Evolutionary conservation across 2,329 filamentous ascomycete genomes (phyloP).

Genomic region (Daldinia sp.): DNA sequence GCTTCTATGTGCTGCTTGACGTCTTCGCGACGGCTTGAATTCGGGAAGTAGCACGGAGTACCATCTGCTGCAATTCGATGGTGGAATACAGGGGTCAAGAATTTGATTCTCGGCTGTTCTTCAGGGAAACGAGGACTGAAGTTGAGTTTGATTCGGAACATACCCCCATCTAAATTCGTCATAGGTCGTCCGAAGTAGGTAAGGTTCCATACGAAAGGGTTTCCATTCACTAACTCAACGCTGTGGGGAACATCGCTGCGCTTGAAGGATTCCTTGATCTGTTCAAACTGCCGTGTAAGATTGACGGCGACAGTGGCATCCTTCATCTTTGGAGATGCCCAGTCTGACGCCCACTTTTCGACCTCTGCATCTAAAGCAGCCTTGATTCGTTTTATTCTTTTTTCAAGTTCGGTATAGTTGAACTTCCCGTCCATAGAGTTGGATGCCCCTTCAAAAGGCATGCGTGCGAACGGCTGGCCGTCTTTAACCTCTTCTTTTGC

Average conservation of each 20-base stretch:
- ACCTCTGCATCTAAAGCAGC: constrained; percentile 78
- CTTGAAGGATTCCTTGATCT: constrained; percentile 81
- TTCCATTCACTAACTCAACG: constrained; percentile 79
- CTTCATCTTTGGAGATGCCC: constrained; percentile 69
- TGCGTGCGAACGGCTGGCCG: constrained; percentile 75
- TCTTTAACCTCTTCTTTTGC: constrained; percentile 74
- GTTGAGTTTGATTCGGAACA: constrained; percentile 83
- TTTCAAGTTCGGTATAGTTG: constrained; percentile 80
- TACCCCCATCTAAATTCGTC: constrained; percentile 91
- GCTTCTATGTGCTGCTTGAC: constrained; percentile 85
- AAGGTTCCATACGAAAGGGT: constrained; percentile 89
- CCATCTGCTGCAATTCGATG: constrained; percentile 85
- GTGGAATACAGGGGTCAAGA: constrained; percentile 87
- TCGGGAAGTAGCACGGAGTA: constrained; percentile 83
- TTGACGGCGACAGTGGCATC: constrained; percentile 84
- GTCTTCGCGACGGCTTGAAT: constrained; percentile 73
- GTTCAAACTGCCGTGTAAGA: constrained; percentile 85
- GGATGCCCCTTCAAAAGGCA: constrained; percentile 84
- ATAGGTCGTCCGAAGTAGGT: constrained; percentile 93
- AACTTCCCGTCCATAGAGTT: constrained; percentile 92
- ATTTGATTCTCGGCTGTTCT: constrained; percentile 85
- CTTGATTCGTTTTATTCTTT: constrained; percentile 76
- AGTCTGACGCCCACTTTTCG: constrained; percentile 76
- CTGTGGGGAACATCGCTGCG: constrained; percentile 78
- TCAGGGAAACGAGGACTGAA: constrained; percentile 89